Conservation (phyloP, 2,329 filamentous ascomycete genomes). For the Drechslerella stenobrocha region DNA sequence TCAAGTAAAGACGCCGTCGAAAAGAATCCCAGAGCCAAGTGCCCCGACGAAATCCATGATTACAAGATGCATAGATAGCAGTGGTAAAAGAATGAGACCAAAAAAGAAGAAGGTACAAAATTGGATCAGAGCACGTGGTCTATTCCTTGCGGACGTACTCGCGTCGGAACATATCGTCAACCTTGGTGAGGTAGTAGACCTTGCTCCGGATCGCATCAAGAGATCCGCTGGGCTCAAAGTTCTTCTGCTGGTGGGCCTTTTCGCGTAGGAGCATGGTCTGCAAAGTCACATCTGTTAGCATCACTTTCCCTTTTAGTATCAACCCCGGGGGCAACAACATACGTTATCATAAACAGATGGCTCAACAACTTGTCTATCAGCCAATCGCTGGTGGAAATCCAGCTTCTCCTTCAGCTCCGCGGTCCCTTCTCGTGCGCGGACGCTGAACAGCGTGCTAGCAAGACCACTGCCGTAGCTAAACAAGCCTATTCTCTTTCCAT, state of each 20-base stretch:
- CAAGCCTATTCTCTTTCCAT: constrained; percentile 72
- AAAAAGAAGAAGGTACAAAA: not conserved
- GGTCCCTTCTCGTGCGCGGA: constrained; percentile 73
- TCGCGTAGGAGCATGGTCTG: constrained; percentile 80
- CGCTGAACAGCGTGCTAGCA: constrained; percentile 71
- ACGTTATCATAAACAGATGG: constrained; percentile 75
- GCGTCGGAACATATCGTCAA: constrained; percentile 85
- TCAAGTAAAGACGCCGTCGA: not conserved
- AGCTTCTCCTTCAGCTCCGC: constrained; percentile 69
- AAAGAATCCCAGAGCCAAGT: not conserved
- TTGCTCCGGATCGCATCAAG: constrained; percentile 67
- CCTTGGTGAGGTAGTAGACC: constrained; percentile 76
- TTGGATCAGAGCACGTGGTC: constrained; percentile 28
- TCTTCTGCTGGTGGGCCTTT: constrained; percentile 79
- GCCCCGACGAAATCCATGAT: not conserved
- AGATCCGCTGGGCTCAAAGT: constrained; percentile 71
- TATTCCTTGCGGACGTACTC: constrained; percentile 76
- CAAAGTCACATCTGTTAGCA: constrained; percentile 37
- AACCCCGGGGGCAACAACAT: constrained; percentile 55
- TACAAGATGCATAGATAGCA: too few species aligned
- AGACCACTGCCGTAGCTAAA: constrained; percentile 81
- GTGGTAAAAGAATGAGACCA: constrained; percentile 1
- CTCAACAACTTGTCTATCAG: constrained; percentile 66
- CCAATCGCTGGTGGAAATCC: constrained; percentile 70
- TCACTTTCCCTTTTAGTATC: constrained; percentile 49